phyloP scores from a whole-genome alignment of 225 moss, liverwort and hornwort species.

The Physcomitrium patens region DNA sequence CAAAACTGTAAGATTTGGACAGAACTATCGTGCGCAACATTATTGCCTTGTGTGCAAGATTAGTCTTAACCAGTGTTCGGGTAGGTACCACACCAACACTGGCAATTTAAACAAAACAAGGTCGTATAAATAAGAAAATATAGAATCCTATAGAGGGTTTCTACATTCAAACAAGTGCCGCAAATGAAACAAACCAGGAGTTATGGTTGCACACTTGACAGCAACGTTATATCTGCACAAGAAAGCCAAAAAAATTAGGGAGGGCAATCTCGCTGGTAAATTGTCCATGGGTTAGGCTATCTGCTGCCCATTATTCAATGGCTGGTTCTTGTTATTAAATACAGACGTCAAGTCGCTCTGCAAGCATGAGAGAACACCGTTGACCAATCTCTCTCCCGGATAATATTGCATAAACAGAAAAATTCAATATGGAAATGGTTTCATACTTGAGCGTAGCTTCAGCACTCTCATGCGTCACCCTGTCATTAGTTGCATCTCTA shows the following conservation, averaged over 20 bases:
- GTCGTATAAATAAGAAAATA: background rate
- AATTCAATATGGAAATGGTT: background rate
- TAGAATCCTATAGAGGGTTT: background rate
- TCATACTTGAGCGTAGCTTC: slow-evolving; percentile 89
- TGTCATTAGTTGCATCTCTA: slow-evolving; percentile 83
- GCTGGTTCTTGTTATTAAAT: background rate
- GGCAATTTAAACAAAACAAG: slow-evolving; percentile 3
- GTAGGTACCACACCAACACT: background rate
- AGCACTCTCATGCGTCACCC: slow-evolving; percentile 84
- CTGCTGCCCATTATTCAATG: background rate
- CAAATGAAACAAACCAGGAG: slow-evolving; percentile 63
- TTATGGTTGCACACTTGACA: slow-evolving; percentile 94
- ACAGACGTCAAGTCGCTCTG: background rate
- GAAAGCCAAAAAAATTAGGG: background rate
- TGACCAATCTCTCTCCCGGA: slow-evolving; percentile 2
- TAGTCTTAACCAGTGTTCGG: background rate
- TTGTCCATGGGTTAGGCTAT: slow-evolving; percentile 1
- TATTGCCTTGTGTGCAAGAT: background rate
- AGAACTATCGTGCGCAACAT: background rate
- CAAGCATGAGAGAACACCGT: background rate
- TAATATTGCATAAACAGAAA: background rate
- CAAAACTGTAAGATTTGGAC: background rate
- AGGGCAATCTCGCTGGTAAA: background rate
- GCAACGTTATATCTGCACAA: slow-evolving; percentile 87
- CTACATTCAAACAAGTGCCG: slow-evolving; percentile 13